Conservation (phyloP, 306 rosid species). For the Trichosanthes truncata region DNA sequence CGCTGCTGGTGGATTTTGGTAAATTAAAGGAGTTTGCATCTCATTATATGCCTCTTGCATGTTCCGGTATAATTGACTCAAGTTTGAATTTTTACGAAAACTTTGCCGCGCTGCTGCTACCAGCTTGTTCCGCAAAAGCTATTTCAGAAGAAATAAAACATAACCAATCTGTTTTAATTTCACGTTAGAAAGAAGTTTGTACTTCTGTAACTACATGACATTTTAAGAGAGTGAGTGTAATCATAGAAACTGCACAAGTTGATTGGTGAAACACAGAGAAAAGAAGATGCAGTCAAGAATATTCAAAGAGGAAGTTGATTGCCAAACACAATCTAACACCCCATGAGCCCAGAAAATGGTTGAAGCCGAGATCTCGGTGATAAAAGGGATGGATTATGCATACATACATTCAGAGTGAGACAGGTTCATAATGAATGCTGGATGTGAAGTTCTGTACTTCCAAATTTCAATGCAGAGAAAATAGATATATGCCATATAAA, state of each 20-base stretch:
- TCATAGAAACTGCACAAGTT: neutral
- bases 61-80: constrained; percentile 65
- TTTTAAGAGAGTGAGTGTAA: neutral
- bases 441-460: neutral
- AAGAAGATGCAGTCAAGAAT: neutral
- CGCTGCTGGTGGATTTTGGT: constrained; percentile 70
- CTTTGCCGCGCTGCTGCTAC: constrained; percentile 66
- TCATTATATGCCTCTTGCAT: constrained; percentile 81
- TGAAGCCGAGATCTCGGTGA: neutral
- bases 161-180: neutral
- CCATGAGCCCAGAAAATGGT: neutral
- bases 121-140: constrained; percentile 79
- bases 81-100: constrained; percentile 53
- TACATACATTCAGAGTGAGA: neutral
- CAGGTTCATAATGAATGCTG: neutral
- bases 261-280: neutral
- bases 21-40: constrained; percentile 87
- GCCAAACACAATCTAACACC: neutral
- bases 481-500: neutral
- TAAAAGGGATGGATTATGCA: neutral
- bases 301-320: neutral
- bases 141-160: constrained; percentile 24
- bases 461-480: neutral
- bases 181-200: neutral
- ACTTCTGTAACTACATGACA: neutral